Percentiles rank a stretch among this genome's conserved stretches.
Evolutionary conservation across 2,329 filamentous ascomycete species (phyloP).

Genomic region (Aureobasidium sp.): DNA sequence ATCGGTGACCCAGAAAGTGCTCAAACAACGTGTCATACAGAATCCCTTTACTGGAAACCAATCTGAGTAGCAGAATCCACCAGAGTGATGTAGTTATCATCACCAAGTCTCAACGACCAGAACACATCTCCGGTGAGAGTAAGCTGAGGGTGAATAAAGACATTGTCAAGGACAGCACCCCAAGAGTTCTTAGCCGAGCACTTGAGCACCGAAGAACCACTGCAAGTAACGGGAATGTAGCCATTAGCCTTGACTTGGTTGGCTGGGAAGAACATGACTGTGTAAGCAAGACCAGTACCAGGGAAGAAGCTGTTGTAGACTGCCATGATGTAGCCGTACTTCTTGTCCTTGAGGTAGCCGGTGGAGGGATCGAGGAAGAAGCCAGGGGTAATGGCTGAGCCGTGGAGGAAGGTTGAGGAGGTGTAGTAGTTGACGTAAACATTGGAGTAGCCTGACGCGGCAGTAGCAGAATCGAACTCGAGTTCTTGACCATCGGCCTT

Average conservation of each 20-base stretch:
- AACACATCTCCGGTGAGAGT: background rate
- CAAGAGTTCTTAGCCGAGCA: background rate
- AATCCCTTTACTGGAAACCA: background rate
- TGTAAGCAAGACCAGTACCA: background rate
- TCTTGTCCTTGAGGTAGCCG: background rate
- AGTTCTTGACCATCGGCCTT: background rate
- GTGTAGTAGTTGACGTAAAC: background rate
- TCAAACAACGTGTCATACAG: too few species aligned
- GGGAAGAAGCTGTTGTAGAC: constrained; percentile 3
- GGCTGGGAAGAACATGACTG: constrained; percentile 4
- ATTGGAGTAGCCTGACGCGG: background rate
- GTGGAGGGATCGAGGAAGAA: background rate
- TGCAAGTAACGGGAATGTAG: background rate
- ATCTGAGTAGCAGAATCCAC: background rate
- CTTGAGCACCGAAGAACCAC: background rate
- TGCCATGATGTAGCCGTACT: constrained; percentile 4
- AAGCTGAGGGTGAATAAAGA: background rate
- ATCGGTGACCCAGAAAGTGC: too few species aligned
- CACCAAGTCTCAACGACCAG: background rate
- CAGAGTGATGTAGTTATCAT: background rate
- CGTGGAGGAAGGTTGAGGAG: background rate
- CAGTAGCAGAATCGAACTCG: background rate
- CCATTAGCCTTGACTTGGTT: background rate
- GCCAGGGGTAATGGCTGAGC: background rate
- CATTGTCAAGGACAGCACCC: background rate